Conservation (phyloP, 2,329 filamentous ascomycete genomes). For the Biscogniauxia mediterranea region DNA sequence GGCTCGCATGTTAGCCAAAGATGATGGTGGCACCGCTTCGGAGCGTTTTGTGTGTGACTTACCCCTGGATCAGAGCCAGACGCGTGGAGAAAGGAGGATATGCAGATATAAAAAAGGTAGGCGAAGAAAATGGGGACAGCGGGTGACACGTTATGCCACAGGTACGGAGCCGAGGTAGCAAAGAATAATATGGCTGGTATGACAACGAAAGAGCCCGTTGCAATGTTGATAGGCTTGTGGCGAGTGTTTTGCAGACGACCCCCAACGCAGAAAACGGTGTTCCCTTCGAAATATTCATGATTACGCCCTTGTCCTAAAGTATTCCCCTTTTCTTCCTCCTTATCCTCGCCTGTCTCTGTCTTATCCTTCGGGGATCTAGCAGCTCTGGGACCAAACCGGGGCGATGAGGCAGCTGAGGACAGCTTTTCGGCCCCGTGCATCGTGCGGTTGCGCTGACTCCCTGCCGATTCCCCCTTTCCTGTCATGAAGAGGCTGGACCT, state of each 20-base stretch:
- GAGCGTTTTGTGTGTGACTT: constrained; percentile 41
- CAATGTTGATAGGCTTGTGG: constrained; percentile 84
- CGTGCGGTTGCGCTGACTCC: constrained; percentile 52
- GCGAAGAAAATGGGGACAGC: constrained; percentile 86
- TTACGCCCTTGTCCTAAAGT: constrained; percentile 62
- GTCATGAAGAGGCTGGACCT: constrained; percentile 71
- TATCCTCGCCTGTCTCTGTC: constrained; percentile 20
- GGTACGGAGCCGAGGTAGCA: constrained; percentile 76
- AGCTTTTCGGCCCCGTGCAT: constrained; percentile 75
- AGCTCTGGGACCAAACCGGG: constrained; percentile 48
- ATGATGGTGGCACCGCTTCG: not conserved
- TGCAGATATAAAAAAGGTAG: constrained; percentile 85
- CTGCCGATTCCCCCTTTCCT: constrained; percentile 50
- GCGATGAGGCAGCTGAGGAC: constrained; percentile 77
- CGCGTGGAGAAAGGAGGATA: constrained; percentile 92
- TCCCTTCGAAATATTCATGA: constrained; percentile 90
- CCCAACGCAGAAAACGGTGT: constrained; percentile 84
- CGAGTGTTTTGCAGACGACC: constrained; percentile 86
- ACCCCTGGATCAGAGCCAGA: constrained; percentile 91
- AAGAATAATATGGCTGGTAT: constrained; percentile 83
- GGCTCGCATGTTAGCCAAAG: constrained; percentile 7
- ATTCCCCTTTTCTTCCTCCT: constrained; percentile 15
- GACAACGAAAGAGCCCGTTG: constrained; percentile 77
- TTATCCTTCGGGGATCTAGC: constrained; percentile 24
- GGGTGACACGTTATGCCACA: constrained; percentile 84